Evolutionary conservation across 1,284 basidiomycete genomes (phyloP), one percentile per base, ranked within the genome.

Genomic region (Cystobasidiaceae sp.): DNA sequence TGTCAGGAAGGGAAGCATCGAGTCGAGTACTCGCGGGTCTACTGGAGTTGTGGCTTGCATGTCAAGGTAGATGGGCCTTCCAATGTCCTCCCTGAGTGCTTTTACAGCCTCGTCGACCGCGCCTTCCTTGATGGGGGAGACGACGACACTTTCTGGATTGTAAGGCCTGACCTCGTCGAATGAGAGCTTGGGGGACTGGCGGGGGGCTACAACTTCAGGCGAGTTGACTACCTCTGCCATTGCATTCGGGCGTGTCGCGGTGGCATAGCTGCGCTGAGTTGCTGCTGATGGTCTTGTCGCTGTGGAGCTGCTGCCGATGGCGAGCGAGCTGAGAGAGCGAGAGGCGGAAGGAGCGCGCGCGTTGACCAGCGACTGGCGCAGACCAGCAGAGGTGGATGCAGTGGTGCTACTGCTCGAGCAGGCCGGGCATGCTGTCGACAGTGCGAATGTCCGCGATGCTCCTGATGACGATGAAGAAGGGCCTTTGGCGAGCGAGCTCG

Each of bases 31-130:
- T 66, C 96, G 86, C 30, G 96, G 96, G 77, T 99, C 96, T 68
- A 97, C 86, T 19, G 96, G 96, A 4, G 96, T 97, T 2, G 96
- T 99, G 5, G 96, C 93, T 88, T 93, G 71, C 19, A 93, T 89
- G 78, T 97, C 93, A 50, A 97, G 84, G 78, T 97, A 97, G 71
- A 97, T 94, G 23, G 93, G 92, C 50, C 91, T 82, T 0, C 69
- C 73, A 13, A 67, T 44, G 33, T 57, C 55, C 46, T 67, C 66
- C 4, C 51, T 41, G 19, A 51, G 21, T 6, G 41, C 34, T 19
- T 57, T 51, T 17, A 63, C 56, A 21, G 59, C 68, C 48, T 69
- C 59, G 55, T 66, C 61, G 27, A 62, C 66, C 11, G 49, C 44
- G 25, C 51, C 32, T 23, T 52, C 51, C 25, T 57, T 58, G 33